phyloP scores from a whole-genome alignment of 257 asterid genomes.

The Nicotiana paniculata region DNA sequence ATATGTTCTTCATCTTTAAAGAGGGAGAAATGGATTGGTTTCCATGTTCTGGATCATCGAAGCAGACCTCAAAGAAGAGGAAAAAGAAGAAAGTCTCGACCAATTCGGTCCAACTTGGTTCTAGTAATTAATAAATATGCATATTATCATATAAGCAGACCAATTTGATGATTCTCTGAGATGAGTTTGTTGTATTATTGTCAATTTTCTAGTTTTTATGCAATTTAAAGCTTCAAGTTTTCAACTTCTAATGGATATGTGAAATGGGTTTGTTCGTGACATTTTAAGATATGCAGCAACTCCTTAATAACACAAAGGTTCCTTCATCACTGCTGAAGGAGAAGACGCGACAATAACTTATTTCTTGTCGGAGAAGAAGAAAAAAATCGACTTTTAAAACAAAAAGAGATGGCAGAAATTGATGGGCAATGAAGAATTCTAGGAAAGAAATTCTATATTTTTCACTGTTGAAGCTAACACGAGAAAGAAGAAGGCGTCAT shows the following conservation, averaged over 20 bases:
- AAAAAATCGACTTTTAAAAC: no score
- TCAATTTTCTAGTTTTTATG: not conserved
- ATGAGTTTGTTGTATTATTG: not conserved
- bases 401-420: no score
- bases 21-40: slow-evolving; percentile 55
- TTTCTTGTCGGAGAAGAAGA: no score
- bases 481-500: no score
- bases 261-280: not conserved
- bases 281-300: no score
- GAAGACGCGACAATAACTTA: no score
- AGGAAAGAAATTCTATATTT: no score
- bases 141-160: not conserved
- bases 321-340: no score
- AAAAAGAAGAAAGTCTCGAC: slow-evolving; percentile 35
- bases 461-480: no score
- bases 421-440: no score
- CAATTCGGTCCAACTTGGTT: slow-evolving; percentile 31
- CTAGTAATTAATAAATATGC: slow-evolving; percentile 22
- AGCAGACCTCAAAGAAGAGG: slow-evolving; percentile 25
- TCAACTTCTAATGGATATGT: not conserved
- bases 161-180: not conserved
- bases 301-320: no score
- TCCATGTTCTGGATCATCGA: slow-evolving; percentile 59
- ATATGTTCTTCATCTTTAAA: no score
- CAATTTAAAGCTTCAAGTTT: not conserved